Base-by-base conservation (phyloP, 352 stramenopile genomes). In the Phytopythium mirpurense region DNA sequence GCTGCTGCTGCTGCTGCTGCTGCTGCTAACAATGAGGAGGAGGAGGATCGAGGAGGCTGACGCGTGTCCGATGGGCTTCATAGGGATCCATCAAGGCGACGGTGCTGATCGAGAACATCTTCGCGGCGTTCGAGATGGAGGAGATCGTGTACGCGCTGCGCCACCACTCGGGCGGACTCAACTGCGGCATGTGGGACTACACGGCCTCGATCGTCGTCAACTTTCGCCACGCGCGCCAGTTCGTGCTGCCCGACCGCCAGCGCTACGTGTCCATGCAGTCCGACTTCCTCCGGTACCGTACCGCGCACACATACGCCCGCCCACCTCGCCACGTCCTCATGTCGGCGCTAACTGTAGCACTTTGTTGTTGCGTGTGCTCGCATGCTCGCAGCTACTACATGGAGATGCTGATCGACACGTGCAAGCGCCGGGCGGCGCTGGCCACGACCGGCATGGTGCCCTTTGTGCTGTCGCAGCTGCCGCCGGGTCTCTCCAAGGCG, bases 181-280 rank as follows among this genome's bases (percentile, higher is more conserved):
- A 99, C 70, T 98, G 95, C 66, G 96, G 96, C 35, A 93, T 97
- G 60, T 99, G 95, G 93, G 95, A 98, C 69, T 98, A 98, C 69
- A 95, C 97, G 8, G 97, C 97, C 57, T 98, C 88, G 18, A 96
- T 96, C 63, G 96, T 98, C 61, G 97, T 98, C 61, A 93, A 92
- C 58, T 96, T 98, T 21, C 87, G 93, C 43, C 72, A 78, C 34
- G 77, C 88, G 40, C 36, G 19, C 19, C 64, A 86, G 53, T 97
- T 73, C 44, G 68, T 98, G 52, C 72, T 97, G n/a, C 95, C 94
- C 2, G 95, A 98, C 63, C 85, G 95, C 37, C 77, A 88, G 59
- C 76, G 81, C 16, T 83, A 79, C 34, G 79, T 90, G 10, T 88
- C 74, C 2, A 90, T 88, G 76, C 71, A 72, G 49, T 83, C 74